Percentiles rank a stretch among this genome's conserved stretches.
These are phyloP conservation scores for Dioszegia crocea DNA, from an alignment of 768 basidiomycete species.

Conservation along the genomic window DNA sequence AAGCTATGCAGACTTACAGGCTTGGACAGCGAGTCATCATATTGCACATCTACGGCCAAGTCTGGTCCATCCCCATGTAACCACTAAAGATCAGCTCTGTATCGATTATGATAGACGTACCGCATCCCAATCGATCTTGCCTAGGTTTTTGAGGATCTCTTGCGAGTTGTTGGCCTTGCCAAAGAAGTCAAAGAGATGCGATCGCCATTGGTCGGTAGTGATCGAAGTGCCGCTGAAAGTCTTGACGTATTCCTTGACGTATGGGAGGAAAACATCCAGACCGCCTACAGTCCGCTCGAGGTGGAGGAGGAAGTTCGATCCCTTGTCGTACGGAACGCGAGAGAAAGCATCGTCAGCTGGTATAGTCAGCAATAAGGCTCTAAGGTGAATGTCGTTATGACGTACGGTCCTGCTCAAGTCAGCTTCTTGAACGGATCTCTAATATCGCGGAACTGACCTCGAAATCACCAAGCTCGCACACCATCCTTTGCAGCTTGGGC, in stretches of 20 bases:
- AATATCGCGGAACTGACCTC: slow-evolving; percentile 44
- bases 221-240: slow-evolving; percentile 77
- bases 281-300: slow-evolving; percentile 77
- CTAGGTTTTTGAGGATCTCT: slow-evolving; percentile 62
- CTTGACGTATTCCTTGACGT: slow-evolving; percentile 73
- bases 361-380: background rate
- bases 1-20: slow-evolving; percentile 52
- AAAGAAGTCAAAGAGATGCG: slow-evolving; percentile 71
- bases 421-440: slow-evolving; percentile 1
- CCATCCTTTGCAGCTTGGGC: slow-evolving; percentile 74
- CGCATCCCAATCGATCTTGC: slow-evolving; percentile 65
- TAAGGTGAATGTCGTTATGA: background rate
- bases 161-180: slow-evolving; percentile 55
- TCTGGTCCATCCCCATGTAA: slow-evolving; percentile 70
- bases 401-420: slow-evolving; percentile 17
- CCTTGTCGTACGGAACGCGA: slow-evolving; percentile 63
- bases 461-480: slow-evolving; percentile 65
- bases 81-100: slow-evolving; percentile 56
- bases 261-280: slow-evolving; percentile 75
- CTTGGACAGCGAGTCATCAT: slow-evolving; percentile 67
- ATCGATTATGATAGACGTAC: slow-evolving; percentile 52
- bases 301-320: slow-evolving; percentile 78
- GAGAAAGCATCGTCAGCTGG: slow-evolving; percentile 67
- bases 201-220: slow-evolving; percentile 77
- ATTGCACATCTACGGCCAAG: slow-evolving; percentile 70